Evolutionary conservation across 2,329 filamentous ascomycete genomes (phyloP), one percentile per base, ranked within the genome.

Genomic region (Fusarium sp.): DNA sequence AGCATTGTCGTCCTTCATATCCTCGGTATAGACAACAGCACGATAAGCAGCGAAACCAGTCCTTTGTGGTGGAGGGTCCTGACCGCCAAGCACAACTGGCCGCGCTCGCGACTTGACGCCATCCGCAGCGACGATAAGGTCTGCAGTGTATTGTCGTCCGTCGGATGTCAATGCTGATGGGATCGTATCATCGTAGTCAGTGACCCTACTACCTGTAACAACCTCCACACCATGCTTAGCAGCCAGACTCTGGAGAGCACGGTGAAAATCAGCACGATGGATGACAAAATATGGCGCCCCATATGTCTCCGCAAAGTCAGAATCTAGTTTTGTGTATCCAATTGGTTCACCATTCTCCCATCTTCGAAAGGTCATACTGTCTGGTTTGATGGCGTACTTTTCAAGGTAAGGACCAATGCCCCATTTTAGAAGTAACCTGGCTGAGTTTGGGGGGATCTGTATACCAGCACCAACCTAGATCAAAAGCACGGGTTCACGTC

Each of bases 391-490:
- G 2, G 46, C 57, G 14, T 46, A 24, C 5, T 54, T 10, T 14
- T 61, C 9, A 7, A 62, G 46, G 4, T 61, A 62, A 27, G 46
- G 46, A 3, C 25, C 46, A 0, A 62, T 22, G 2, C 59, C 59
- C 57, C 59, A 62, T 18, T 16, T 61, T 1, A 41, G 8, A 4
- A 62, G 59, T 0, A 62, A 6, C 11, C 46, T 29, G 2, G 57
- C 11, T 1, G 59, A 62, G 2, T 62, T 62, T 1, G 59, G 16
- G 11, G 59, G 59, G 2, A 62, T 62, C 8, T 62, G 59, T 1
- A 62, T 61, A 3, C 59, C 59, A 5, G 59, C 59, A 4, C 59
- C 59, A 10, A 62, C 59, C 59, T 61, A 20, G 6, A 27, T 18
- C 3, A 16, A 9, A 9, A 20, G 45, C 4, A 20, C 9, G 5